Base-by-base conservation (phyloP, 495 filamentous ascomycete genomes). In the Hypoxylon fragiforme region DNA sequence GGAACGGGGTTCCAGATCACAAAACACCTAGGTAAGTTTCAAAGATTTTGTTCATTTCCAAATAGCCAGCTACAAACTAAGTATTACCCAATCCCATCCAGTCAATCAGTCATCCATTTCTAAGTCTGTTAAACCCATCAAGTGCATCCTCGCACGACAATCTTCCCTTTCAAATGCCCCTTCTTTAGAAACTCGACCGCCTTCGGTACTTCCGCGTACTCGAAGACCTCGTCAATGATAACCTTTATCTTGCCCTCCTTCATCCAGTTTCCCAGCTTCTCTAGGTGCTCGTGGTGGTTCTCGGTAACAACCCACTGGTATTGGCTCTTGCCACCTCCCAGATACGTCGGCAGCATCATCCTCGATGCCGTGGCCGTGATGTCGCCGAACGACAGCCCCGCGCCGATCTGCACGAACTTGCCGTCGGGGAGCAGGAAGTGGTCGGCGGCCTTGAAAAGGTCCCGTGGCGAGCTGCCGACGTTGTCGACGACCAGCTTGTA, bases 261-360 rank as follows among this genome's bases (percentile, higher is more conserved):
- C 60, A 90, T 70, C 80, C 82, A 84, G 32, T 73, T 66, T 0
- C 68, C 84, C 54, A 91, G 75, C 62, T 81, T 66, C 2, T 59
- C 69, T 3, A 85, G 68, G 31, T 87, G 72, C 18, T 80, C 72
- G 14, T 62, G 57, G 0, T 64, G 70, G 28, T 68, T 71, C 50
- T 73, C 69, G 15, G 70, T 64, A 18, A 71, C 43, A 0, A 82
- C 44, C 18, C 74, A 65, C 19, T 74, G 62, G 58, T 75, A 83
- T 47, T 72, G 75, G 45, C 83, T 72, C 69, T 81, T 80, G 9
- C 85, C 84, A 22, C 88, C 88, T 3, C 88, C 87, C 12, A 91
- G 59, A 22, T 83, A 76, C 0, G 73, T 62, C 2, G 88, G 88
- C 56, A 73, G 52, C 0, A 81, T 20, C 30, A 75, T 38, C 21